phyloP scores from a whole-genome alignment of 139 green algal genomes.

The Marvania coccoides region DNA sequence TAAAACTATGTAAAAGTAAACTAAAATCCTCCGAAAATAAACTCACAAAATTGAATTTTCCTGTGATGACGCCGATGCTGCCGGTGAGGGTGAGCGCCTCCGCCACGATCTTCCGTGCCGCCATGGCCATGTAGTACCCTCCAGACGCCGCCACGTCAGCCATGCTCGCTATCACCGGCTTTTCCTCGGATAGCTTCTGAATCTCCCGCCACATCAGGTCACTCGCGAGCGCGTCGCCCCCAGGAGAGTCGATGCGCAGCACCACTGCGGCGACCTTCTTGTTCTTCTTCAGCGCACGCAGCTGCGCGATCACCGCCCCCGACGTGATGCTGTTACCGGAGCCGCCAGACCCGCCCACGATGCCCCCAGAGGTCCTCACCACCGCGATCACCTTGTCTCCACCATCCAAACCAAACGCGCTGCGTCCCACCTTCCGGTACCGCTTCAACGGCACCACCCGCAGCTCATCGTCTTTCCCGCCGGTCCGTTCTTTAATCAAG shows the following conservation, averaged over 20 bases:
- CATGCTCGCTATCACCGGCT: constrained; percentile 93
- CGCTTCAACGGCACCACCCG: constrained; percentile 44
- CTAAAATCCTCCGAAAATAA: too few relatives aligned
- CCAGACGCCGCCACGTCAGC: constrained; percentile 85
- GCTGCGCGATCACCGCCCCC: constrained; percentile 43
- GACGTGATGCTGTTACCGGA: constrained; percentile 31
- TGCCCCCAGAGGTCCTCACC: constrained; percentile 62
- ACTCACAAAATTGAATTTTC: constrained; percentile 17
- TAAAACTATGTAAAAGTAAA: too few relatives aligned
- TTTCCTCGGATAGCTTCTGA: constrained; percentile 47
- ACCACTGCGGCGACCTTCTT: constrained; percentile 68
- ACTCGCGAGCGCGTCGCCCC: constrained; percentile 84
- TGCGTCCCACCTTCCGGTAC: constrained; percentile 54
- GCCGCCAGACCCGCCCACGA: constrained; percentile 15
- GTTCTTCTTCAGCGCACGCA: constrained; percentile 38
- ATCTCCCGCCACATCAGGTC: constrained; percentile 95
- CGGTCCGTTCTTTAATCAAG: constrained; percentile 61
- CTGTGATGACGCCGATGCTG: constrained; percentile 73
- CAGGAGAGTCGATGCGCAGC: constrained; percentile 79
- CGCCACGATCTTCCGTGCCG: constrained; percentile 63
- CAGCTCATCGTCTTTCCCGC: constrained; percentile 50
- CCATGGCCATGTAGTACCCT: constrained; percentile 96
- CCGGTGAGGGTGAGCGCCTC: constrained; percentile 88
- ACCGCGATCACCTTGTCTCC: constrained; percentile 72
- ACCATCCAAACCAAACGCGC: constrained; percentile 56